These are phyloP conservation scores for Naganishia liquefaciens DNA, from an alignment of 1,284 basidiomycete genomes.

Conservation along the genomic window DNA sequence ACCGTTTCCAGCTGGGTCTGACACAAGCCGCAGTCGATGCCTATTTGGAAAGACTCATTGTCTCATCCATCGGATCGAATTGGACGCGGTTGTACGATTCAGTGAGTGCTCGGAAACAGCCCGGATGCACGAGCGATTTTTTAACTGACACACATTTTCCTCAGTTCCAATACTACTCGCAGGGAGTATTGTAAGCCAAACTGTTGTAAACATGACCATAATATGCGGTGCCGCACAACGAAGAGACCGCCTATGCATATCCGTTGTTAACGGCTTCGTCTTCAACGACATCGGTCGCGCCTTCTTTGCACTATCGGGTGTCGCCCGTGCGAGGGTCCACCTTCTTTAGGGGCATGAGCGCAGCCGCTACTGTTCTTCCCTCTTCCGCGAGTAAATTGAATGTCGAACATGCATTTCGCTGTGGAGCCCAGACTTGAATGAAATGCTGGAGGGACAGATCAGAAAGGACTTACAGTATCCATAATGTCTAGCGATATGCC, in stretches of 20 bases:
- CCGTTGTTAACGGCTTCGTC: no score
- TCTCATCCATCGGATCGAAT: conserved; percentile 82
- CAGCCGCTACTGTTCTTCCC: conserved; percentile 85
- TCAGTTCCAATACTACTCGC: conserved; percentile 79
- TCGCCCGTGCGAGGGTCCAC: conserved; percentile 45
- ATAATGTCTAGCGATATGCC: conserved; percentile 93
- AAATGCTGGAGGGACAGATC: neutral
- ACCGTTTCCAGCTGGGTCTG: conserved; percentile 88
- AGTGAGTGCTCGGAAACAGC: conserved; percentile 56
- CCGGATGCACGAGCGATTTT: neutral
- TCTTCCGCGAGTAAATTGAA: conserved; percentile 92
- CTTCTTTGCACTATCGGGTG: conserved; percentile 4
- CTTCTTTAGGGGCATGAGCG: conserved; percentile 68
- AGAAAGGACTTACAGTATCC: conserved; percentile 71
- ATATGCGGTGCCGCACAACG: neutral
- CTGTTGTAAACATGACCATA: no score
- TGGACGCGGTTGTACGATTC: conserved; percentile 93
- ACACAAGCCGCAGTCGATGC: conserved; percentile 85
- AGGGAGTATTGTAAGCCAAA: conserved; percentile 57
- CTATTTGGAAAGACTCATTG: conserved; percentile 82
- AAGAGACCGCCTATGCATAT: no score
- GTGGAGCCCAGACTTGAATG: neutral
- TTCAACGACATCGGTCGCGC: no score
- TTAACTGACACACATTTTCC: neutral
- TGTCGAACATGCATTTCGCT: conserved; percentile 90